Percentiles rank a stretch among this genome's conserved stretches.
phyloP scores from a whole-genome alignment of 1,284 basidiomycete species.

The Leccinum insolens region DNA sequence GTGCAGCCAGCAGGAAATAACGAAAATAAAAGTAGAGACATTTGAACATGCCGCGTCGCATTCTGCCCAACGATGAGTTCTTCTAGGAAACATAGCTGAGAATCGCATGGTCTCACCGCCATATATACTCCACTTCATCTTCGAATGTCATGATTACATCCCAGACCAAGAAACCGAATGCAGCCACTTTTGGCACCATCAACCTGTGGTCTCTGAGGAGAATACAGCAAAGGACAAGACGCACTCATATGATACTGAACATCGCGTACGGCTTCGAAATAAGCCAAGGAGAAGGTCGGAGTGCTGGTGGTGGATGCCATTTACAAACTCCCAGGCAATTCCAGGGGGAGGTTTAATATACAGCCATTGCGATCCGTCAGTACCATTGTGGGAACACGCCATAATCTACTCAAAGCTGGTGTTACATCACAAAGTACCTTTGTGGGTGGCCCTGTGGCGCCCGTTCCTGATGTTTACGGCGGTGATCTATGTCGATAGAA shows the following conservation, averaged over 20 bases:
- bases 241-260: conserved; percentile 18
- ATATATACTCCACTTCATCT: conserved; percentile 25
- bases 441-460: conserved; percentile 1
- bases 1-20: conserved; percentile 17
- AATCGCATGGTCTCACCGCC: conserved; percentile 19
- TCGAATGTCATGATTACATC: conserved; percentile 20
- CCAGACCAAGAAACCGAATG: conserved; percentile 21
- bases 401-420: neutral
- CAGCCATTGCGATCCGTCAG: neutral
- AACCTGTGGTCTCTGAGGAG: neutral
- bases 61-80: conserved; percentile 11
- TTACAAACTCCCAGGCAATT: neutral
- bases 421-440: conserved; percentile 2
- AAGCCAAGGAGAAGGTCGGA: conserved; percentile 10
- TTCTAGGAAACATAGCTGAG: neutral
- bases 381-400: neutral
- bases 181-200: conserved; percentile 16
- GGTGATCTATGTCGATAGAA: neutral
- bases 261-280: conserved; percentile 10
- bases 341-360: neutral
- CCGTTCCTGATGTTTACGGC: neutral
- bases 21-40: conserved; percentile 29
- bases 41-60: conserved; percentile 17
- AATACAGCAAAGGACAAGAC: neutral
- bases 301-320: conserved; percentile 5